phyloP scores from a whole-genome alignment of 805 yeast species.

The Candida verbasci region DNA sequence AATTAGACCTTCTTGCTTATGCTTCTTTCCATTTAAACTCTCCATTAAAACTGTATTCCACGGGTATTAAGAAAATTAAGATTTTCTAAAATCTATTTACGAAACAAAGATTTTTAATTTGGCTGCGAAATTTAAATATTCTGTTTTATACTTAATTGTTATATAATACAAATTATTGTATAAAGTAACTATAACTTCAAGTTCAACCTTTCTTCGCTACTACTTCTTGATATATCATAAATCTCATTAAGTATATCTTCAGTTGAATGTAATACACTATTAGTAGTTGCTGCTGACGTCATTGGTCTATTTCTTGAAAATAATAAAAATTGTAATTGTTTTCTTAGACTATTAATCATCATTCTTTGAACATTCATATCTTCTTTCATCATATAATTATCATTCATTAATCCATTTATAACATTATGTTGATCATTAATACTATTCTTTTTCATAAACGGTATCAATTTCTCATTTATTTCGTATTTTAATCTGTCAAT shows the following conservation, averaged over 20 bases:
- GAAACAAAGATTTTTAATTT: too few relatives aligned
- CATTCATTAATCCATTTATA: constrained; percentile 30
- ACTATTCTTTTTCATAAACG: constrained; percentile 23
- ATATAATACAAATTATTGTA: too few relatives aligned
- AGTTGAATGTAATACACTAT: not conserved
- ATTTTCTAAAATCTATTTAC: too few relatives aligned
- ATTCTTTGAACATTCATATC: constrained; percentile 44
- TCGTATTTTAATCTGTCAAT: constrained; percentile 41
- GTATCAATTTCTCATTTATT: constrained; percentile 34
- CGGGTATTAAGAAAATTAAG: not conserved
- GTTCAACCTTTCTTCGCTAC: constrained; percentile 32
- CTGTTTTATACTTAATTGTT: too few relatives aligned
- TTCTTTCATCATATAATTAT: constrained; percentile 39
- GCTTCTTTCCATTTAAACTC: not conserved
- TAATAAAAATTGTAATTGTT: constrained; percentile 47
- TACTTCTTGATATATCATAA: constrained; percentile 24
- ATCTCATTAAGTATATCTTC: constrained; percentile 13
- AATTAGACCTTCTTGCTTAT: not conserved
- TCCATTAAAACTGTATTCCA: not conserved
- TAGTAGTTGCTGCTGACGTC: not conserved
- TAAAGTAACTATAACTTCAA: constrained; percentile 24
- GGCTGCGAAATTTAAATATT: too few relatives aligned
- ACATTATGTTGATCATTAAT: constrained; percentile 26
- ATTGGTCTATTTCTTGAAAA: constrained; percentile 34
- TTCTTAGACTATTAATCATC: constrained; percentile 42